Percentiles rank a stretch among this genome's conserved stretches.
Conservation (phyloP, 345 rosid species). For the Fremontodendron californicum region DNA sequence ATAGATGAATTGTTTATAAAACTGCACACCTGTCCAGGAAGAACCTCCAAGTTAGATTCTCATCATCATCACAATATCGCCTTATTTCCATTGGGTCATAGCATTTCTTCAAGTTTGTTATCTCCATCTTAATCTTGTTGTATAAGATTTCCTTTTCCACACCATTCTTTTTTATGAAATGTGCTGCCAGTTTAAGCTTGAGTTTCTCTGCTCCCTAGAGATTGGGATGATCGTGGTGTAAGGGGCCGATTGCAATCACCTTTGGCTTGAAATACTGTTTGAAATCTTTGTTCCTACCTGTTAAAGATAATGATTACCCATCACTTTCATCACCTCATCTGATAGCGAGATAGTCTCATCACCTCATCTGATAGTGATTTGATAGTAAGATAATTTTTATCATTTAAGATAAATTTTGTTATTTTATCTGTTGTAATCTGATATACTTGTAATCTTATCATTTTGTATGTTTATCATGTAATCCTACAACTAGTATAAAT, state of each 20-base stretch:
- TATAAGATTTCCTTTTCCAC: background rate
- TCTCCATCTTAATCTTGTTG: background rate
- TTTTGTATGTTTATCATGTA: too few species aligned
- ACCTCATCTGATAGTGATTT: too few species aligned
- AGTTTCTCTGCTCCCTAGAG: background rate
- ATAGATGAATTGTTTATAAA: background rate
- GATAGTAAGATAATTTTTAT: too few species aligned
- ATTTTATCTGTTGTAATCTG: too few species aligned
- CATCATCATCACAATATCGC: background rate
- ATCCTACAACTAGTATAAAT: too few species aligned
- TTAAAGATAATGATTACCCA: too few species aligned
- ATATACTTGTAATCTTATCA: too few species aligned
- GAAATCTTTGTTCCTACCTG: background rate
- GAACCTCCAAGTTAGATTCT: slow-evolving; percentile 20
- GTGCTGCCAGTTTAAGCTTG: too few species aligned
- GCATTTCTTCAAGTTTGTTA: background rate
- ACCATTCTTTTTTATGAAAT: background rate
- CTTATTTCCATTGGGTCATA: slow-evolving; percentile 2
- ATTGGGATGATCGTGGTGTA: slow-evolving; percentile 6
- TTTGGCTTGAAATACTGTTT: slow-evolving; percentile 10
- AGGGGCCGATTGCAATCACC: slow-evolving; percentile 23
- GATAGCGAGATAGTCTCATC: too few species aligned
- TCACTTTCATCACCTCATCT: too few species aligned
- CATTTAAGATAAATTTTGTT: too few species aligned
- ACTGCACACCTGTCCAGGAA: slow-evolving; percentile 23